Base-by-base conservation (phyloP, 169 alveolate genomes). In the Plasmodium vivax region DNA sequence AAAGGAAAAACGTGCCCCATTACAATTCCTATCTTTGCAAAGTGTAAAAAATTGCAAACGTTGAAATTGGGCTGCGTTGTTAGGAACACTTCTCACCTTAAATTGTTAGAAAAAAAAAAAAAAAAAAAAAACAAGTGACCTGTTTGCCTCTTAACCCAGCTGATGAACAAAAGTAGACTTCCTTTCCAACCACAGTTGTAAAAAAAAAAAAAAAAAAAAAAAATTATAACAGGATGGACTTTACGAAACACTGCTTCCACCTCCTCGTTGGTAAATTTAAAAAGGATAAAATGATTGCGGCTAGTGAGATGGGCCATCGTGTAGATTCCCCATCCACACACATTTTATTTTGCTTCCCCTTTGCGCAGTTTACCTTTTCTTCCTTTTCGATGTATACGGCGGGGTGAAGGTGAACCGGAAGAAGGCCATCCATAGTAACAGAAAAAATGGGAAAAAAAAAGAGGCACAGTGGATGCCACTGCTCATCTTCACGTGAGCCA, bases 211-310 rank as follows among this genome's bases (percentile, higher is more conserved):
- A 43, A 51, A 34, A 81, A 81, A 45, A 80, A 80, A 23, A 80
- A 80, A 27, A 27, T 19, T 51, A 19, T 8, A 45, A 23, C 16
- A 36, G 23, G n/a, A 83, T 62, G 71, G 32, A 62, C 74, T 34
- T 9, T 10, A 5, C 41, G 41, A 83, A 41, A 23, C 51, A 83
- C 30, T 38, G 16, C 72, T 34, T 83, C 45, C 73, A 36, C 82
- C n/a, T 83, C 43, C 19, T 83, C 23, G 47, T 83, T 3, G 92
- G 92, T 83, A 83, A 32, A 34, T 41, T 41, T n/a, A 38, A 83
- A 14, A 74, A 2, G 19, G 23, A 47, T 47, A 74, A 32, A 74
- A 74, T 23, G 8, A 32, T 0, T n/a, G 30, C 14, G 0, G 38
- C 43, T 74, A 14, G 16, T 34, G 10, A 74, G 73, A 58, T 30